Evolutionary conservation across 208 protist species (phyloP).

Genomic region (Plasmodiophora brassicae): DNA sequence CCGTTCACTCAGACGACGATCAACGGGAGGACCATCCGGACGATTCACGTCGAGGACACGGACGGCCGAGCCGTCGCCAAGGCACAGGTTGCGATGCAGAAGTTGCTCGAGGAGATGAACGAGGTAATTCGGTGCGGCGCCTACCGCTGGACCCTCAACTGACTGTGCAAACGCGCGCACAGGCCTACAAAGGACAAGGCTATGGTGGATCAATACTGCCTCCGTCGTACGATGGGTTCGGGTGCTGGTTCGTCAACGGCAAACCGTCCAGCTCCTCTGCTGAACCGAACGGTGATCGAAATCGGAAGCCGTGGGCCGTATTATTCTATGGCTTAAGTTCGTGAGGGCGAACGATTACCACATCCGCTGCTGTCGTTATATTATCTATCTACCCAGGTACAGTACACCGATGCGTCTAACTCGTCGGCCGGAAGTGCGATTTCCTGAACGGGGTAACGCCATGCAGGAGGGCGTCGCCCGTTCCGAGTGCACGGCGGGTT

Average conservation of each 20-base stretch:
- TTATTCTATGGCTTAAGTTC: background rate
- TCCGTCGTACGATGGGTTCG: background rate
- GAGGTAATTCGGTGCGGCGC: background rate
- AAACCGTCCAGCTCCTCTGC: background rate
- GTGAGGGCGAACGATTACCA: too few species aligned
- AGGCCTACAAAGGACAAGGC: background rate
- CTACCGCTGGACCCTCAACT: background rate
- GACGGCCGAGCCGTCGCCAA: background rate
- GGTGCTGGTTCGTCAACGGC: background rate
- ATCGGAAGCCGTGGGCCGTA: background rate
- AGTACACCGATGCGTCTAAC: too few species aligned
- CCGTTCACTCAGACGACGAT: too few species aligned
- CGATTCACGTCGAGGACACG: background rate
- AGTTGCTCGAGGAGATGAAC: background rate
- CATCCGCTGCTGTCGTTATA: too few species aligned
- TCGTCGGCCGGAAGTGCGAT: too few species aligned
- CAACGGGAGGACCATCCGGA: background rate
- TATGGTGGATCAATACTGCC: background rate
- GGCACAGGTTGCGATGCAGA: background rate
- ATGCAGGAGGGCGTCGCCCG: too few species aligned
- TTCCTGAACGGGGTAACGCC: too few species aligned
- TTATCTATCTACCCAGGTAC: too few species aligned
- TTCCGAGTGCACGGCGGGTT: too few species aligned
- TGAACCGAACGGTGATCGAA: background rate
- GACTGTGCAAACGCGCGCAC: background rate